Conservation (phyloP, 192 early-diverging fungal species). For the Chytriomyces confervae region DNA sequence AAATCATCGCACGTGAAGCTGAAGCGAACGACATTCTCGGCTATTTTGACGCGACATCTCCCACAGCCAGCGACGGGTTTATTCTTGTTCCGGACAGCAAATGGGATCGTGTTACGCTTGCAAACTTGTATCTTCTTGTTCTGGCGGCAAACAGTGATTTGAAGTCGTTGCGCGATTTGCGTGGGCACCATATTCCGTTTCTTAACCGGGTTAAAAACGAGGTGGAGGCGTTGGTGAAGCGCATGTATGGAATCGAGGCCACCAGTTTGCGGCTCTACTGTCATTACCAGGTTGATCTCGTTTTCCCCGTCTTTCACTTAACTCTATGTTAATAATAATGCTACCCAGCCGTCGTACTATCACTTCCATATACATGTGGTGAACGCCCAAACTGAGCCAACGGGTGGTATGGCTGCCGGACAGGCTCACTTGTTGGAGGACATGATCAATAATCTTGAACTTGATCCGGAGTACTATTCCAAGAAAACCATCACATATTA, state of each 20-base stretch:
- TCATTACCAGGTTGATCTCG: constrained; percentile 18
- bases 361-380: constrained; percentile 29
- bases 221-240: neutral
- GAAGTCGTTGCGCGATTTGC: constrained; percentile 20
- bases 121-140: constrained; percentile 27
- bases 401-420: constrained; percentile 19
- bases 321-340: neutral
- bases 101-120: constrained; percentile 19
- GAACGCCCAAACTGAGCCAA: constrained; percentile 20
- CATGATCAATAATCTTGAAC: constrained; percentile 17
- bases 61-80: constrained; percentile 5
- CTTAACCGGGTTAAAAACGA: neutral
- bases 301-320: neutral
- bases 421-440: constrained; percentile 33
- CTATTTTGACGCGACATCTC: neutral
- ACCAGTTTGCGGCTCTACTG: constrained; percentile 19
- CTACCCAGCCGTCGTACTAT: constrained; percentile 18
- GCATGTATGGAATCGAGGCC: constrained; percentile 1
- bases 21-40: constrained; percentile 11
- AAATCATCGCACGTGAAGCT: constrained; percentile 19
- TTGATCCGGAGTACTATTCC: constrained; percentile 9
- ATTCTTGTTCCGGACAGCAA: constrained; percentile 23
- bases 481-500: constrained; percentile 10
- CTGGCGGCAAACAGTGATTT: neutral
- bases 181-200: neutral